Percentiles rank a stretch among this genome's conserved stretches.
phyloP scores from a whole-genome alignment of 2,329 filamentous ascomycete species.

The Curvularia lunata region DNA sequence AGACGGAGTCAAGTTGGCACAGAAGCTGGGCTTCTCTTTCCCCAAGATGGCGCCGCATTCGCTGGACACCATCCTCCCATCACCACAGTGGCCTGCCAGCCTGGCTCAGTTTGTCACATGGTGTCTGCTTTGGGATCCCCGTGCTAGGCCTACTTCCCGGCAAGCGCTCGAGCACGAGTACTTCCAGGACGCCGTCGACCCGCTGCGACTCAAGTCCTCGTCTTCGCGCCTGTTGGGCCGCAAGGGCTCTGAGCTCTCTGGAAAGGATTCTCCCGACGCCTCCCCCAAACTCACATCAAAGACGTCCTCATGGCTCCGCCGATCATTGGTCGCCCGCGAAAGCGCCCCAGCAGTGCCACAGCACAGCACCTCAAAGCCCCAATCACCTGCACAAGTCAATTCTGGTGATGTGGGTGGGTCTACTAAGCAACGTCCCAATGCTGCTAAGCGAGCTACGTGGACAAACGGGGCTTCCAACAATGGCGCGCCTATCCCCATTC shows the following conservation, averaged over 20 bases:
- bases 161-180: conserved; percentile 97
- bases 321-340: conserved; percentile 85
- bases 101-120: conserved; percentile 94
- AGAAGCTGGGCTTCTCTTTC: conserved; percentile 97
- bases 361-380: conserved; percentile 51
- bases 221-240: conserved; percentile 82
- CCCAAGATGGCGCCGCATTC: conserved; percentile 98
- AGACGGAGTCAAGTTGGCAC: conserved; percentile 87
- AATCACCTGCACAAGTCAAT: conserved; percentile 53
- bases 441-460: conserved; percentile 90
- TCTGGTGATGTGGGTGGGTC: conserved; percentile 52
- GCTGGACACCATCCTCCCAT: conserved; percentile 89
- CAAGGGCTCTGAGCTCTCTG: conserved; percentile 84
- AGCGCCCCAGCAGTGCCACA: conserved; percentile 66
- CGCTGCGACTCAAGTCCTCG: conserved; percentile 88
- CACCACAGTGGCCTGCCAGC: conserved; percentile 88
- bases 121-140: conserved; percentile 99
- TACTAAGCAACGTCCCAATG: conserved; percentile 63
- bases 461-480: conserved; percentile 77
- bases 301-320: conserved; percentile 90
- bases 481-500: conserved; percentile 89
- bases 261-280: conserved; percentile 62
- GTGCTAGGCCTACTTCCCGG: conserved; percentile 84
- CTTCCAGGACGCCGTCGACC: conserved; percentile 90
- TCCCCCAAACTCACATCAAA: conserved; percentile 73